Evolutionary conservation across 2,329 filamentous ascomycete genomes (phyloP), one percentile per base, ranked within the genome.

Genomic region (Aureobasidium namibiae): DNA sequence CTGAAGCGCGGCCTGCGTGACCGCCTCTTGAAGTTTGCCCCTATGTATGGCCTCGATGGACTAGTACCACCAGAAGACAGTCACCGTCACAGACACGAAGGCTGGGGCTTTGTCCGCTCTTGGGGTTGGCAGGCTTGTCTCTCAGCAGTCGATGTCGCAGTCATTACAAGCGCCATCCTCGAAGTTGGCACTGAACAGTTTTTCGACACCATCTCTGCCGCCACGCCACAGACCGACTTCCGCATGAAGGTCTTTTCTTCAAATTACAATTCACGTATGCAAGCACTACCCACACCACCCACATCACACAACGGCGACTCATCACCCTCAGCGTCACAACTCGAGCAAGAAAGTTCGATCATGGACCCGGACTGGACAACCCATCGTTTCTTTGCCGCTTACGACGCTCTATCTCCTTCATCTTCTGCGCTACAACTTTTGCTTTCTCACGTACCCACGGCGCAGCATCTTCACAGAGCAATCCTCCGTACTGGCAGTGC

Each of bases 111-210:
- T 69, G 92, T 97, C 18, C 83, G 92, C 61, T 95, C 90, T 70
- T 99, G 94, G 94, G 94, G 94, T 11, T 99, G 92, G 92, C 88
- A 92, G 70, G 92, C 92, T 0, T 96, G 92, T 52, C 79, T 97
- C 26, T 95, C 89, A 62, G 94, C 94, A 6, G 89, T 92, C 50
- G 94, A 99, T 70, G 90, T 96, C 0, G 90, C 90, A n/a, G 89
- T 96, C 16, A 86, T 97, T 31, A 82, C 97, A 21, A 91, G 91
- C 56, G 91, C 92, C 16, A 87, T 99, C 49, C 82, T 99, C 1
- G 94, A 99, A 75, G 91, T 97, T 29, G 92, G 94, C 29, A 62
- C 65, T 18, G 56, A 62, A n/a, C 49, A 48, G 10, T 41, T 56
- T 7, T 52, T 62, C 39, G 58, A 59, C 5, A 48, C 33, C 29